Conservation (phyloP, 352 stramenopile species). For the Phytophthora megakarya region DNA sequence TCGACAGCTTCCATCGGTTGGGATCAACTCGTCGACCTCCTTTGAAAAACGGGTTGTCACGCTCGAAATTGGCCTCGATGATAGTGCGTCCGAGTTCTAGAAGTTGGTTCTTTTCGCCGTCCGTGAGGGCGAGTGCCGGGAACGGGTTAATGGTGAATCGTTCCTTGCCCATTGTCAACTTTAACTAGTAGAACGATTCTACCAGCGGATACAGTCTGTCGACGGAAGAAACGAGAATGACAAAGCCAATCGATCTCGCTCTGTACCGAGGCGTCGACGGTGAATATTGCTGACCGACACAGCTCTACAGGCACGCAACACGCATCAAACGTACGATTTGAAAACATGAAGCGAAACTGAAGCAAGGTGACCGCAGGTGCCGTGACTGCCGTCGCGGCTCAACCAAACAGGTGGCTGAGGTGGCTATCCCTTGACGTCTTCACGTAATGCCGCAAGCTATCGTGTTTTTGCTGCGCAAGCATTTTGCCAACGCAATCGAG, state of each 20-base stretch:
- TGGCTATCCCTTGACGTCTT: slow-evolving; percentile 30
- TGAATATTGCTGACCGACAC: slow-evolving; percentile 20
- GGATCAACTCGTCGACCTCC: slow-evolving; percentile 29
- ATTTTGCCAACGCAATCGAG: slow-evolving; percentile 18
- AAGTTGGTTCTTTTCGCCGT: slow-evolving; percentile 38
- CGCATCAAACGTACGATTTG: slow-evolving; percentile 31
- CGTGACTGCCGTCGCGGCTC: slow-evolving; percentile 23
- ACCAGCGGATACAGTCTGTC: background rate
- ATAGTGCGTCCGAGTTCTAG: slow-evolving; percentile 36
- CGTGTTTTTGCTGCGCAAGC: slow-evolving; percentile 33
- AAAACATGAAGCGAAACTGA: slow-evolving; percentile 21
- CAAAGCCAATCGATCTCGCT: slow-evolving; percentile 2
- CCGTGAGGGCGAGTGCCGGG: slow-evolving; percentile 34
- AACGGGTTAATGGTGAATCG: slow-evolving; percentile 46
- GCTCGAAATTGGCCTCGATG: slow-evolving; percentile 40
- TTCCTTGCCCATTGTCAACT: slow-evolving; percentile 31
- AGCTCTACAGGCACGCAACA: slow-evolving; percentile 24
- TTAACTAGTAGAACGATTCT: background rate
- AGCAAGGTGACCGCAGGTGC: slow-evolving; percentile 12
- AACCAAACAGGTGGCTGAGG: slow-evolving; percentile 17
- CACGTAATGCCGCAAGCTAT: slow-evolving; percentile 30
- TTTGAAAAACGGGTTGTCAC: slow-evolving; percentile 35
- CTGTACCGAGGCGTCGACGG: background rate
- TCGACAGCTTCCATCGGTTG: slow-evolving; percentile 37
- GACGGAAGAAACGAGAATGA: slow-evolving; percentile 33